phyloP scores from a whole-genome alignment of 495 filamentous ascomycete genomes.

The Aspergillus affinis region DNA sequence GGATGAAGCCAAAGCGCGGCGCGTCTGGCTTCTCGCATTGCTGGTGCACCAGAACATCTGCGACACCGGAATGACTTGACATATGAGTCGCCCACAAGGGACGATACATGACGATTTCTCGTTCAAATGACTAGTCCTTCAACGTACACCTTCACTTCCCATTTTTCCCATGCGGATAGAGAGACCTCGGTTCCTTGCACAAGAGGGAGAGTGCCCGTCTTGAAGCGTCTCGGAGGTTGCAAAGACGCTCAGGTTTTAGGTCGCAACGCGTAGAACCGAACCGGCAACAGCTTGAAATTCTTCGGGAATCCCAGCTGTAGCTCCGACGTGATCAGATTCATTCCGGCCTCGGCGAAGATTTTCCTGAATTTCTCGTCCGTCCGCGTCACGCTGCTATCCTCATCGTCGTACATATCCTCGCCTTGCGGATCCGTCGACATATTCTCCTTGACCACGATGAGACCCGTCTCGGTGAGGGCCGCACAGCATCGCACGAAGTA shows the following conservation, averaged over 20 bases:
- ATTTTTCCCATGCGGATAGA: background rate
- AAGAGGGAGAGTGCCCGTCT: background rate
- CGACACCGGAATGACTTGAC: background rate
- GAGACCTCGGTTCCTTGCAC: background rate
- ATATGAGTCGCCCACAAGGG: background rate
- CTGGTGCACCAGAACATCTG: background rate
- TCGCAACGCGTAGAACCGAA: conserved; percentile 68
- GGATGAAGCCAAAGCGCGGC: background rate
- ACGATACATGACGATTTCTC: background rate
- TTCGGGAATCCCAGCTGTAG: conserved; percentile 73
- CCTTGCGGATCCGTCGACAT: conserved; percentile 55
- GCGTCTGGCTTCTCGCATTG: background rate
- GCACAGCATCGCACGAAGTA: conserved; percentile 63
- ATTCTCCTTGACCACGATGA: conserved; percentile 88
- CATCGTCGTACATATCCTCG: conserved; percentile 70
- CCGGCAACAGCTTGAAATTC: conserved; percentile 62
- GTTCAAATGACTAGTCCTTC: background rate
- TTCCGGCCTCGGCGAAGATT: conserved; percentile 67
- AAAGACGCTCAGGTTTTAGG: conserved; percentile 16
- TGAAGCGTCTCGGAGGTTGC: background rate
- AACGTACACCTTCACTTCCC: background rate
- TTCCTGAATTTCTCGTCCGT: conserved; percentile 66
- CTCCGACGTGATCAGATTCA: conserved; percentile 68
- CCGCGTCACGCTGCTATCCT: conserved; percentile 79
- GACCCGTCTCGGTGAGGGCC: conserved; percentile 49